Evolutionary conservation across 2,329 filamentous ascomycete genomes (phyloP), one percentile per base, ranked within the genome.

Genomic region (Exophiala calicioides): DNA sequence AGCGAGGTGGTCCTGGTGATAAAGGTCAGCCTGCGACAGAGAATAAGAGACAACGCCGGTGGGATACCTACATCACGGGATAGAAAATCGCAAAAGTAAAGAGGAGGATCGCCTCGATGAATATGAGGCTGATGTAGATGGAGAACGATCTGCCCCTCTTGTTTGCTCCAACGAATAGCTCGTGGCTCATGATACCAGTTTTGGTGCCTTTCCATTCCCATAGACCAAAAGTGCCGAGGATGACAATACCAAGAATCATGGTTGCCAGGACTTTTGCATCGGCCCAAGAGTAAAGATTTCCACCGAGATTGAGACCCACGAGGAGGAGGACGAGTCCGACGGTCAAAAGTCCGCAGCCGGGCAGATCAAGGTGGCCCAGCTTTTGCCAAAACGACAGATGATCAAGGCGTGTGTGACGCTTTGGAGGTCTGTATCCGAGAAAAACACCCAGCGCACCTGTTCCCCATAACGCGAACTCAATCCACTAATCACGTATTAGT

Each of bases 71-170:
- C 54, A 57, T 36, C 15, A 52, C 43, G 3, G 54, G 54, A 30
- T 52, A 57, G 20, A 57, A 55, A 26, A 57, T 35, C n/a, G 55
- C 47, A 9, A 47, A 55, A 4, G 54, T 55, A 34, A 57, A 57
- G 7, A 55, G 31, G 29, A 57, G n/a, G 19, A 55, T 48, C 10
- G 48, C 54, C 24, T 57, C 54, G 18, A 57, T 43, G 34, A 55
- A 55, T 27, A 57, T 55, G n/a, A 57, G 32, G 29, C 19, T 34
- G 15, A 57, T 35, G 26, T 48, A 55, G 13, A 57, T 39, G 13
- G 54, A 44, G 33, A 57, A 55, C 3, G 52, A 52, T 23, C 48
- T 52, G 9, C 52, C 54, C 18, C 20, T n/a, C 7, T 48, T 32
- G 13, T 46, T 44, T 3, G 45, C 48, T 5, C 54, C 52, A 31